A percentile compares a stretch with the other conserved stretches of the same genome.
Conservation (phyloP, 176 grass and related monocot species). For the Musa itinerans region DNA sequence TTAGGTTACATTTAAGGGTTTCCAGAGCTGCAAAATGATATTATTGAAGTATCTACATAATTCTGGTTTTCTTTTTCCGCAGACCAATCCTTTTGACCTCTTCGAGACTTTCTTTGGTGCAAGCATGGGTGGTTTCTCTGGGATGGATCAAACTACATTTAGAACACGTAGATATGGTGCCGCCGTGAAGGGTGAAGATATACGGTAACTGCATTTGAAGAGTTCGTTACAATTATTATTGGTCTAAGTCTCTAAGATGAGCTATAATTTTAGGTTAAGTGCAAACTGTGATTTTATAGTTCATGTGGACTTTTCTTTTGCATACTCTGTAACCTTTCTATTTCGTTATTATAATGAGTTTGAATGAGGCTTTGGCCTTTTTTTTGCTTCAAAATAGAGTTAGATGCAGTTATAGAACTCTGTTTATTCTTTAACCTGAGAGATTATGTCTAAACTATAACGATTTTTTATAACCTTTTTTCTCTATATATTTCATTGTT, state of each 20-base stretch:
- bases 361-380: too few relatives aligned
- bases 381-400: too few relatives aligned
- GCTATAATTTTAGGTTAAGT: background rate
- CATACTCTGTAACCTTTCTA: too few relatives aligned
- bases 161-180: slow-evolving; percentile 67
- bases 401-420: too few relatives aligned
- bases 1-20: background rate
- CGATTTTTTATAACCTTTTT: too few relatives aligned
- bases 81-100: slow-evolving; percentile 98
- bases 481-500: too few relatives aligned
- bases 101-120: slow-evolving; percentile 95
- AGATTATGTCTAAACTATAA: too few relatives aligned
- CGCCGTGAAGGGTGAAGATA: slow-evolving; percentile 81
- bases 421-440: too few relatives aligned
- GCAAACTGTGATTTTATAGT: too few relatives aligned
- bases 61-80: slow-evolving; percentile 16
- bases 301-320: too few relatives aligned
- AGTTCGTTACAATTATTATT: background rate
- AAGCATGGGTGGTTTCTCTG: slow-evolving; percentile 88
- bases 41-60: background rate
- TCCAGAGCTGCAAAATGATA: background rate
- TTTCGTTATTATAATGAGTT: too few relatives aligned
- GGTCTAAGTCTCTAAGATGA: too few relatives aligned
- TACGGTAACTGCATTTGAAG: slow-evolving; percentile 47
- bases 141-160: slow-evolving; percentile 72